Percentiles rank a stretch among this genome's conserved stretches.
These are phyloP conservation scores for Phyllosticta paracitricarpa DNA, from an alignment of 2,329 filamentous ascomycete species.

Conservation along the genomic window DNA sequence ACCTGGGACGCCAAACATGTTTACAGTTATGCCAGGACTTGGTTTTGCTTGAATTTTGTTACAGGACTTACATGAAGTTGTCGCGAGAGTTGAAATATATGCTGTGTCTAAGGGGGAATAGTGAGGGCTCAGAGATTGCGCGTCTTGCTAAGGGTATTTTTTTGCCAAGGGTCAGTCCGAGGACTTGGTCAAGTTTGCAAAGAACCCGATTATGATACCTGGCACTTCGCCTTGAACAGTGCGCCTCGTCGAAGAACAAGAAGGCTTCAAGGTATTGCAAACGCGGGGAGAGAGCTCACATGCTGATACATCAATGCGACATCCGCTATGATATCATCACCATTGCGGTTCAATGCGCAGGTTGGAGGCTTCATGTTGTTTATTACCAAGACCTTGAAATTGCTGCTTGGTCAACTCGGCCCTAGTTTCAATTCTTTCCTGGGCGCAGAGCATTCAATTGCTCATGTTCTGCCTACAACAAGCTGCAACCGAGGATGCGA, in stretches of 20 bases:
- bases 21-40: too few relatives aligned
- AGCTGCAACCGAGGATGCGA: not conserved
- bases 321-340: not conserved
- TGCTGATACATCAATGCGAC: not conserved
- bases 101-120: not conserved
- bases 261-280: not conserved
- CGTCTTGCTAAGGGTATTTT: not conserved
- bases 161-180: not conserved
- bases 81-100: not conserved
- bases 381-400: not conserved
- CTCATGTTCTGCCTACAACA: not conserved
- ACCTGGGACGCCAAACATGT: too few relatives aligned
- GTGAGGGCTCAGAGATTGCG: not conserved
- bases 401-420: not conserved
- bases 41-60: too few relatives aligned
- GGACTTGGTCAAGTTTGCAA: not conserved
- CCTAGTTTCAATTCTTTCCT: too few relatives aligned
- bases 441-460: not conserved
- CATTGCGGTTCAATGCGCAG: not conserved
- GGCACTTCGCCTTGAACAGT: too few relatives aligned
- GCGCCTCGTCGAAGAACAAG: not conserved
- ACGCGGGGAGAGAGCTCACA: not conserved
- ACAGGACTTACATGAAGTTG: too few relatives aligned
- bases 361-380: not conserved
- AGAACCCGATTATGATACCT: not conserved